A percentile compares a stretch with the other conserved stretches of the same genome.
These are phyloP conservation scores for Paracorniculantispora psalliotae DNA, from an alignment of 2,329 filamentous ascomycete genomes.

Conservation along the genomic window DNA sequence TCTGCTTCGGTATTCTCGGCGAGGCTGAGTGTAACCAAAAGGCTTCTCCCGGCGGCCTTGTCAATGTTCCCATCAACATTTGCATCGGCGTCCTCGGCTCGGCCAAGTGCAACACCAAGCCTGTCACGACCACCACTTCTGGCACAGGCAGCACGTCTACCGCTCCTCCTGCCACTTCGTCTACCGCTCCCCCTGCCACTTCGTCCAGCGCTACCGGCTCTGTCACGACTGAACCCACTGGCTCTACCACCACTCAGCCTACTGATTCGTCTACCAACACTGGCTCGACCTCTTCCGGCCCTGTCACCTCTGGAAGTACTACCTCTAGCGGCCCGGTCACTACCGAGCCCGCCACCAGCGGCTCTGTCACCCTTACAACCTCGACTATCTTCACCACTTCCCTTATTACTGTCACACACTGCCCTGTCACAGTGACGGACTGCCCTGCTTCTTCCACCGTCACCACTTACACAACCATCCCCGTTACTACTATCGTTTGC, in stretches of 20 bases:
- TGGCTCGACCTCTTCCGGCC: neutral
- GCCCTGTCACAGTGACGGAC: neutral
- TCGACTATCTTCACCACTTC: neutral
- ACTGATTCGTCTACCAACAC: neutral
- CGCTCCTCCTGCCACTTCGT: neutral
- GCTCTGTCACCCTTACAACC: neutral
- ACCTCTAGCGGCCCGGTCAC: neutral
- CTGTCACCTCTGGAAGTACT: neutral
- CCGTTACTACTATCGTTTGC: neutral
- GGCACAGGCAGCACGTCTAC: neutral
- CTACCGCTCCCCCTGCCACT: neutral
- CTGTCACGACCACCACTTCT: neutral
- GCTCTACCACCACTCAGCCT: neutral
- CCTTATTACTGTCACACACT: neutral
- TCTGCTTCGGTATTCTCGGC: constrained; percentile 3
- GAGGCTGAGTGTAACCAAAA: neutral
- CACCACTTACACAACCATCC: neutral
- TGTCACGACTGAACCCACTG: neutral
- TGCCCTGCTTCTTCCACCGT: constrained; percentile 1
- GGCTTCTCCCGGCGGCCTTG: neutral
- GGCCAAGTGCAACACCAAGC: constrained; percentile 1
- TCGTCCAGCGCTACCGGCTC: neutral
- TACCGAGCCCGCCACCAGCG: neutral
- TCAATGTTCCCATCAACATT: neutral
- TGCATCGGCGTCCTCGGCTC: neutral